Base-by-base conservation (phyloP, 2,329 filamentous ascomycete species). In the Xylariales sp. region DNA sequence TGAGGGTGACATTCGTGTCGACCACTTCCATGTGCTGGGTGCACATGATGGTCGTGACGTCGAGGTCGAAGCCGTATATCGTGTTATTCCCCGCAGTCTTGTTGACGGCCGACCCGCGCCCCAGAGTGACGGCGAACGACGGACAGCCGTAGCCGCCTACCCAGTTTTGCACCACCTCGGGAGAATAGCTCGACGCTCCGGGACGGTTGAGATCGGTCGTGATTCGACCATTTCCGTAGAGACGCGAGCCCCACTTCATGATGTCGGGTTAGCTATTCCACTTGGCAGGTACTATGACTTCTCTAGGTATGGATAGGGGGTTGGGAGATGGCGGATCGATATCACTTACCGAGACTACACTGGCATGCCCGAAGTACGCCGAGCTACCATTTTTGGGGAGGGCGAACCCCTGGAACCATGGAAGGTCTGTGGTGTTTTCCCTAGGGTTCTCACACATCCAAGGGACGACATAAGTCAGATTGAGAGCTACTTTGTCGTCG, bases 91-190 rank as follows among this genome's bases (percentile, higher is more conserved):
- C 16, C 1, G 18, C 54, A 2, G 28, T 12, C n/a, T 65, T 59
- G 10, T 16, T 18, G 8, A 62, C 30, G n/a, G 66, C 58, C 16
- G 66, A 61, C 16, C 62, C 66, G 18, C 58, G 62, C 23, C 66
- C 66, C 0, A 69, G 48, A 4, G 66, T 69, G 10, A 69, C 62
- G 5, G 62, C 39, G 18, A 69, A 63, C 16, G 62, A 69, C 12
- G 66, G 66, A 23, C 66, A 69, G 9, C 66, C 66, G 43, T 55
- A 69, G 28, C 66, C 66, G 16, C 66, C 66, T 16, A 62, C 66
- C 62, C 58, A 65, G 49, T 69, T 66, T 2, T 56, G 54, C 12
- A 65, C 62, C 5, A 30, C 12, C 4, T 57, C 53, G 8, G 57
- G 50, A 3, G 56, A 12, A 10, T 50, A 69, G 3, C n/a, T 32